Base-by-base conservation (phyloP, 106 monocot genomes). In the Agapanthus africanus region DNA sequence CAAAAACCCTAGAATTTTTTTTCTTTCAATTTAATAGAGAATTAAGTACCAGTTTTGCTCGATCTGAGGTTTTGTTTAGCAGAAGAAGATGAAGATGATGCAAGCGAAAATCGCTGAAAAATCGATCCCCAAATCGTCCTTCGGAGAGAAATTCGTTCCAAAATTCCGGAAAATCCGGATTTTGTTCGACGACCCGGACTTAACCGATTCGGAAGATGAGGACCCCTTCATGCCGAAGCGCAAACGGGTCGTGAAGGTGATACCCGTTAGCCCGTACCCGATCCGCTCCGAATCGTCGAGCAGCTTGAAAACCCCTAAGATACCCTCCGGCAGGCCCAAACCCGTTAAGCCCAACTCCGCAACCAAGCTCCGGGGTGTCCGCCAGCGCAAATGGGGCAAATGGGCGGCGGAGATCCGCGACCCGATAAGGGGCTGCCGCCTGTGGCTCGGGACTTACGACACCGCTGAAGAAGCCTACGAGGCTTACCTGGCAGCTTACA, bases 361-460 rank as follows among this genome's bases (percentile, higher is more conserved):
- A n/a, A n/a, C n/a, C n/a, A 68, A 50, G 33, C 75, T 71, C 61
- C 40, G 35, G 22, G 83, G 83, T 9, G 75, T 79, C 19, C 59
- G 79, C 4, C 61, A 40, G 63, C 70, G 83, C 28, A 32, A 60
- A 27, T 83, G 67, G 67, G 83, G 83, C 4, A 80, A 80, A 42
- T 90, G 82, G 80, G 90, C 80, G 18, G 90, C 90, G 0, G 86
- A 90, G 75, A 90, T 90, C 38, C 77, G 90, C 15, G 81, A 86
- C 71, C 81, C 83, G 27, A 54, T 72, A 37, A 59, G 68, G 4
- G 44, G 63, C 11, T 52, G 51, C 13, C 70, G 83, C 7, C 4
- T 22, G 18, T 83, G 83, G 83, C 67, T 83, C 11, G 83, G 83
- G 16, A 76, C 83, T 0, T 83, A 63, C 60, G 44, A 71, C 39